These are phyloP conservation scores for Wickerhamiella cacticola DNA, from an alignment of 805 yeast species.

Conservation along the genomic window DNA sequence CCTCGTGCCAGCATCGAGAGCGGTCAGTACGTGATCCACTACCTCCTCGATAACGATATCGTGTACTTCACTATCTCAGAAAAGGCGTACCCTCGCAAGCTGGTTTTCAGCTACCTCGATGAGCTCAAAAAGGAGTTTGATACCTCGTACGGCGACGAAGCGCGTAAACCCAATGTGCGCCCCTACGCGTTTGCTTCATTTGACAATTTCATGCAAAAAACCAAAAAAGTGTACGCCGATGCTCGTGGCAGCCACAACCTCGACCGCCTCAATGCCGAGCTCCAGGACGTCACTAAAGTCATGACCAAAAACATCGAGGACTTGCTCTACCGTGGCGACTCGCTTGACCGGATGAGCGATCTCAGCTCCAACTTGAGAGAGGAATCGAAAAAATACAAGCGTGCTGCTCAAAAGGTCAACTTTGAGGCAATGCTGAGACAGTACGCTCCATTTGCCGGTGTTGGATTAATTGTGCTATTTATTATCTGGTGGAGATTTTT, in stretches of 20 bases:
- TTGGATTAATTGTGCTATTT: conserved; percentile 56
- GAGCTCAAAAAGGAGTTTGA: conserved; percentile 75
- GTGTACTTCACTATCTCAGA: conserved; percentile 72
- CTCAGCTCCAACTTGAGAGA: conserved; percentile 65
- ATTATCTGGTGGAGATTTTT: conserved; percentile 73
- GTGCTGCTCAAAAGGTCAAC: conserved; percentile 82
- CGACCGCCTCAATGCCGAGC: conserved; percentile 73
- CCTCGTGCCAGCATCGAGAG: conserved; percentile 76
- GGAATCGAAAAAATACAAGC: conserved; percentile 77
- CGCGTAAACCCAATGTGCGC: conserved; percentile 48
- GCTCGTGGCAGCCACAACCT: conserved; percentile 80
- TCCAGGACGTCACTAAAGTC: conserved; percentile 86
- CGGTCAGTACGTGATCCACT: conserved; percentile 61
- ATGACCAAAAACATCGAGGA: conserved; percentile 97
- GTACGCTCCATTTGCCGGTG: conserved; percentile 74
- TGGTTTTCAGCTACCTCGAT: conserved; percentile 74
- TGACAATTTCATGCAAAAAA: conserved; percentile 57
- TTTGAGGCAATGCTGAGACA: conserved; percentile 78
- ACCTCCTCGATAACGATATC: conserved; percentile 50
- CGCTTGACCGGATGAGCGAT: conserved; percentile 78
- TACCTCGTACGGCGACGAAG: conserved; percentile 65
- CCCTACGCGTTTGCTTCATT: conserved; percentile 86
- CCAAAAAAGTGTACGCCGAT: conserved; percentile 81
- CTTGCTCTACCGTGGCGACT: conserved; percentile 85
- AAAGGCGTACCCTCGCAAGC: conserved; percentile 67